A percentile compares a stretch with the other conserved stretches of the same genome.
phyloP scores from a whole-genome alignment of 768 basidiomycete genomes.

The button mushroom (Agaricus bisporus) region DNA sequence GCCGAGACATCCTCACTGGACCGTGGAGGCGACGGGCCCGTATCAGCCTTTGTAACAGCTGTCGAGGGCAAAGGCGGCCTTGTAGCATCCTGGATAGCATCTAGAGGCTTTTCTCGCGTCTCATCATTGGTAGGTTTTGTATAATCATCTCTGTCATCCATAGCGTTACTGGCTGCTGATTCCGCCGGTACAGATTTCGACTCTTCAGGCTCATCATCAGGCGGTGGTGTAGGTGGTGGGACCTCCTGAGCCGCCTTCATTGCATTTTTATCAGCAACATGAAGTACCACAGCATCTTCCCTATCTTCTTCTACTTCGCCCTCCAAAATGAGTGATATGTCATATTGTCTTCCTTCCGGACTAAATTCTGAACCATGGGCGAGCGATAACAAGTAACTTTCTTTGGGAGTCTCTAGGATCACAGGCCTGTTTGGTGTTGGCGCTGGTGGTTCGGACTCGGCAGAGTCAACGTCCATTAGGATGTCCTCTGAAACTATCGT shows the following conservation, averaged over 20 bases:
- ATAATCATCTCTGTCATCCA: not conserved
- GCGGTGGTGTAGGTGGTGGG: not conserved
- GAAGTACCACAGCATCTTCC: slow-evolving; percentile 12
- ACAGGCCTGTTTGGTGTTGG: slow-evolving; percentile 20
- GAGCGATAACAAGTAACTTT: slow-evolving; percentile 29
- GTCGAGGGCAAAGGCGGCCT: not conserved
- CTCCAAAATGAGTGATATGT: slow-evolving; percentile 33
- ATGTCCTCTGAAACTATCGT: slow-evolving; percentile 18
- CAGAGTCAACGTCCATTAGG: slow-evolving; percentile 18
- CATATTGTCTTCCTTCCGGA: slow-evolving; percentile 21
- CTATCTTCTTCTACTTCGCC: slow-evolving; percentile 23
- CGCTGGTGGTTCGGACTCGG: slow-evolving; percentile 4
- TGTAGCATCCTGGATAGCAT: not conserved
- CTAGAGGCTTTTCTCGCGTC: not conserved
- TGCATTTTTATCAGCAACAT: slow-evolving; percentile 9
- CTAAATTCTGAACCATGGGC: slow-evolving; percentile 6
- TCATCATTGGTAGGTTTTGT: not conserved
- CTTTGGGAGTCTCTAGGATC: slow-evolving; percentile 34
- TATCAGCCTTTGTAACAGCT: not conserved
- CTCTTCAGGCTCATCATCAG: slow-evolving; percentile 2
- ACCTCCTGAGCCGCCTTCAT: slow-evolving; percentile 4
- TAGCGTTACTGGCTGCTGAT: not conserved
- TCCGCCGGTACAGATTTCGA: not conserved
- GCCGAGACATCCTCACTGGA: slow-evolving; percentile 7
- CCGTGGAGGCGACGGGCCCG: not conserved